Conservation (phyloP, 2,329 filamentous ascomycete genomes). For the Emergomyces pasteurianus region DNA sequence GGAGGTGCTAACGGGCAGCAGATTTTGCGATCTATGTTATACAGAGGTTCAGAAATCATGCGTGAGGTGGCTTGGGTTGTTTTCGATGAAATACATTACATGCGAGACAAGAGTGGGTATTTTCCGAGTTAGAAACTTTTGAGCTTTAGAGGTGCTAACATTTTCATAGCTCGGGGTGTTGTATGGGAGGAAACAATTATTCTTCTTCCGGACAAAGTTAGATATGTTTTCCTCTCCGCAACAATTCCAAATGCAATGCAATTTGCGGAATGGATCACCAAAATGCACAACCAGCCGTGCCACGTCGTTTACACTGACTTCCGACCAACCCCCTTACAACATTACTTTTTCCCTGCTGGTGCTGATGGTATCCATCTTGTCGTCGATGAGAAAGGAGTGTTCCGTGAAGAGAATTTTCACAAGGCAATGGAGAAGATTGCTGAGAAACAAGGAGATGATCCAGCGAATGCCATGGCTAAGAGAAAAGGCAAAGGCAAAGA, state of each 20-base stretch:
- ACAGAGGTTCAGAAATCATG: conserved; percentile 97
- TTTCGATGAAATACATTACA: conserved; percentile 97
- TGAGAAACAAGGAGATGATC: conserved; percentile 74
- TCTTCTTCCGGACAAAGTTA: conserved; percentile 91
- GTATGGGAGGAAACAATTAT: conserved; percentile 99
- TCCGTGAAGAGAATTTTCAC: conserved; percentile 95
- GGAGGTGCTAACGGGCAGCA: conserved; percentile 12
- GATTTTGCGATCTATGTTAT: conserved; percentile 97
- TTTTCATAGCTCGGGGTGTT: conserved; percentile 57
- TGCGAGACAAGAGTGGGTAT: conserved; percentile 64
- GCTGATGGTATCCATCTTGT: conserved; percentile 87
- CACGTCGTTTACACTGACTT: conserved; percentile 99
- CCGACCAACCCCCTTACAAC: conserved; percentile 86
- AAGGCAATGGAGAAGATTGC: conserved; percentile 86
- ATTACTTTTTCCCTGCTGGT: conserved; percentile 93
- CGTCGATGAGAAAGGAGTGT: conserved; percentile 92
- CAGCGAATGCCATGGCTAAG: conserved; percentile 66
- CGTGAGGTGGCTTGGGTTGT: conserved; percentile 97
- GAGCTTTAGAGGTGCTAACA: neutral
- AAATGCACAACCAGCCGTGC: conserved; percentile 93
- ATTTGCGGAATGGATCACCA: conserved; percentile 98
- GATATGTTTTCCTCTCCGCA: conserved; percentile 94
- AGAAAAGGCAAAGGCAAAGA: conserved; percentile 80
- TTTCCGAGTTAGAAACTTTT: neutral
- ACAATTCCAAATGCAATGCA: conserved; percentile 99